Evolutionary conservation across 129 eudicot species (phyloP), one percentile per base, ranked within the genome.

Genomic region (Lonicera japonica): DNA sequence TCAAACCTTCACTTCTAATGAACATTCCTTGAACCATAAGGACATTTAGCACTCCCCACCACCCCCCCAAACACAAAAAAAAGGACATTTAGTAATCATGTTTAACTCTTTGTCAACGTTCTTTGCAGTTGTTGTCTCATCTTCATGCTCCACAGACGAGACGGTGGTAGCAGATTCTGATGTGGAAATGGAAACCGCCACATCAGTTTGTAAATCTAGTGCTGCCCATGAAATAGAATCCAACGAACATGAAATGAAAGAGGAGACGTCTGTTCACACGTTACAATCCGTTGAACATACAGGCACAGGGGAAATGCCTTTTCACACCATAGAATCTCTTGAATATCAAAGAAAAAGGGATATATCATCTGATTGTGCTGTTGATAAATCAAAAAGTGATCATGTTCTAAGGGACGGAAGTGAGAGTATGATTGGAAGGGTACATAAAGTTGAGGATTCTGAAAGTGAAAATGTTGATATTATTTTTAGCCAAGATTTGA

Each of bases 141-240:
- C 99, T 70, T 88, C 96, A 69, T 94, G 96, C 79, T 94, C 99
- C 46, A 94, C 99, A 8, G 99, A 88, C 34, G 99, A 85, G 87
- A 94, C 99, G 22, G 83, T 94, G 53, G 99, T 94, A 50, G 99
- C 96, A 34, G 99, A 94, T 81, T 94, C 99, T 19, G 99, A 94
- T 68, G 81, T 71, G 29, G 99, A 94, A 70, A 76, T 61, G 51
- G 99, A 94, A 83, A 80, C 81, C 41, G 78, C 82, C 58, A 73
- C 75, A 22, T 91, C 97, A 0, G 46, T 70, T 67, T 77, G 54
- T 21, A 61, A 65, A 61, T 58, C 83, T 66, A 57, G 46, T 8
- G 61, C 70, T 24, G 58, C 75, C 65, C 38, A 55, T 53, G 55
- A 65, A 60, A 45, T 21, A 17, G 77, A 61, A 57, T 72, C 74